Conservation (phyloP, 1,139 yeast genomes). For the Citeromyces siamensis region DNA sequence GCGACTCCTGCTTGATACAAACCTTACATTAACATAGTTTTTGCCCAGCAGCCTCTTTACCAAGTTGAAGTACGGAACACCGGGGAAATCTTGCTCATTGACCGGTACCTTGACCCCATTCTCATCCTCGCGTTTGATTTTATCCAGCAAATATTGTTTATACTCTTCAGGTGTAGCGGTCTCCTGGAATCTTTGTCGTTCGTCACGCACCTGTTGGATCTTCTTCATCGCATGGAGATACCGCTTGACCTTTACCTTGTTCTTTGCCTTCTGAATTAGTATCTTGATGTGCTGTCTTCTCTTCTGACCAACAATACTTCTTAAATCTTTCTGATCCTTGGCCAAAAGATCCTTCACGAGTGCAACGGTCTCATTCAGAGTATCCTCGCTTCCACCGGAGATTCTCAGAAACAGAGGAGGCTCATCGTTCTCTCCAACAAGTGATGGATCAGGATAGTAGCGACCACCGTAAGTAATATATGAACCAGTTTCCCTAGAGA, state of each 20-base stretch:
- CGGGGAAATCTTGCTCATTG: not conserved
- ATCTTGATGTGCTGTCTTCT: not conserved
- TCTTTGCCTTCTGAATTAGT: not conserved
- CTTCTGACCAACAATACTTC: not conserved
- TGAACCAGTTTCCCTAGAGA: not conserved
- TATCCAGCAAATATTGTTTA: not conserved
- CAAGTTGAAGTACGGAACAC: not conserved
- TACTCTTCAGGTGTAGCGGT: not conserved
- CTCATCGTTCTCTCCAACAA: not conserved
- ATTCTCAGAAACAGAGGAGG: not conserved
- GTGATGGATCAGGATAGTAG: not conserved
- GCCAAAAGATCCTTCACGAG: not conserved
- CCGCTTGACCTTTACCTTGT: not conserved
- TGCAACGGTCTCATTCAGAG: not conserved
- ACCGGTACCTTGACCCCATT: not conserved
- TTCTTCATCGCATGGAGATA: not conserved
- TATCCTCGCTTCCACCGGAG: not conserved
- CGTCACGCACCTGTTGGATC: not conserved
- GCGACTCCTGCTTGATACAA: not conserved
- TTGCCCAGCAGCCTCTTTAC: not conserved
- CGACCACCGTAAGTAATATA: not conserved
- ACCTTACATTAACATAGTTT: not conserved
- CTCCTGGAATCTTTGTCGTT: not conserved
- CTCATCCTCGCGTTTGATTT: not conserved
- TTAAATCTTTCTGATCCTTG: not conserved